Evolutionary conservation across 2,329 filamentous ascomycete genomes (phyloP).

Genomic region (Trichoderma polysporum): DNA sequence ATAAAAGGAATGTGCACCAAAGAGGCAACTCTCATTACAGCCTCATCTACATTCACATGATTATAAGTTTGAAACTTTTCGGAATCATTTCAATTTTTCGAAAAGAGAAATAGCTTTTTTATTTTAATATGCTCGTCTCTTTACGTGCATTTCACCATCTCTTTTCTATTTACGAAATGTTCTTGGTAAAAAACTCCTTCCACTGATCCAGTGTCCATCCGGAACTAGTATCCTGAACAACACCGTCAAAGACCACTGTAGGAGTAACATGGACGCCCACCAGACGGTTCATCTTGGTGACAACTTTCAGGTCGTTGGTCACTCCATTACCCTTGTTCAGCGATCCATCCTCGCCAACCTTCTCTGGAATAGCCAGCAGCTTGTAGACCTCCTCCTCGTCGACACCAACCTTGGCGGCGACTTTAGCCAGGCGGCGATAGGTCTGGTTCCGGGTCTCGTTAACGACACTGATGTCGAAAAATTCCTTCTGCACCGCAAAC

Average conservation of each 20-base stretch:
- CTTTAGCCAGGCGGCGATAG: slow-evolving; percentile 72
- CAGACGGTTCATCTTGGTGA: slow-evolving; percentile 77
- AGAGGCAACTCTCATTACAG: background rate
- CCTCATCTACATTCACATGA: background rate
- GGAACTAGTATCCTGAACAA: slow-evolving; percentile 78
- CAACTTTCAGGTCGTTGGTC: slow-evolving; percentile 79
- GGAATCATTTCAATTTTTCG: background rate
- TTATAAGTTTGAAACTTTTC: background rate
- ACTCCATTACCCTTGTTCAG: slow-evolving; percentile 79
- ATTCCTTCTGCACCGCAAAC: slow-evolving; percentile 66
- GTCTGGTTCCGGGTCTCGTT: slow-evolving; percentile 82
- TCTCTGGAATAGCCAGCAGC: slow-evolving; percentile 67
- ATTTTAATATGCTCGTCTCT: background rate
- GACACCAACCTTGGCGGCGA: slow-evolving; percentile 69
- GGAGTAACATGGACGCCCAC: slow-evolving; percentile 88
- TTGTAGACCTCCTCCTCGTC: slow-evolving; percentile 68
- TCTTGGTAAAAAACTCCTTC: slow-evolving; percentile 74
- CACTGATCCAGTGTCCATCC: slow-evolving; percentile 79
- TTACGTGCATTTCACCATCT: background rate
- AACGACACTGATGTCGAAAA: slow-evolving; percentile 82
- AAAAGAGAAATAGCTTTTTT: background rate
- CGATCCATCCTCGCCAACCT: slow-evolving; percentile 63
- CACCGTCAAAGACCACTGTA: slow-evolving; percentile 83
- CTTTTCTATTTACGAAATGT: slow-evolving; percentile 40
- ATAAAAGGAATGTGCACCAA: background rate